Conservation (phyloP, 331 rosid genomes). For the Malus hybrid region DNA sequence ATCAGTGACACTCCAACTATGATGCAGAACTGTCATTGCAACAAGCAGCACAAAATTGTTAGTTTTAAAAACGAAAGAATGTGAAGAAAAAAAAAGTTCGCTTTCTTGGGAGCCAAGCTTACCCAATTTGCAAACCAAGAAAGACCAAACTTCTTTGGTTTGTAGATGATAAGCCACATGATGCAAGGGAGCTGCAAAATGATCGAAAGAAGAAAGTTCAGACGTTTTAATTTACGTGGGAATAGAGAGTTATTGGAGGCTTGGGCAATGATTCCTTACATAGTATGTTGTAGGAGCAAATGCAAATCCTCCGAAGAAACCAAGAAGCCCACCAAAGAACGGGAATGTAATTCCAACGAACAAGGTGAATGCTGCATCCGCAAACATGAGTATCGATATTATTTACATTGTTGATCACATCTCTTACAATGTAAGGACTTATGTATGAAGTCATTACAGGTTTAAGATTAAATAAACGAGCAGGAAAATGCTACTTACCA, state of each 20-base stretch:
- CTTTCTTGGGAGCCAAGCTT: neutral
- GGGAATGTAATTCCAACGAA: constrained; percentile 38
- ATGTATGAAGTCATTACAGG: neutral
- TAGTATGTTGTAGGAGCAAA: constrained; percentile 51
- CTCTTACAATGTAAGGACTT: neutral
- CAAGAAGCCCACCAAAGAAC: constrained; percentile 50
- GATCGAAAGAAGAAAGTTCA: neutral
- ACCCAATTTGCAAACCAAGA: constrained; percentile 51
- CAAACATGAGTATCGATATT: neutral
- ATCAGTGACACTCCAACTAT: constrained; percentile 19
- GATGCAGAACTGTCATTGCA: constrained; percentile 36
- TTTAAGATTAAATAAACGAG: neutral
- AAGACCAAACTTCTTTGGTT: constrained; percentile 36
- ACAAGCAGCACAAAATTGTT: neutral
- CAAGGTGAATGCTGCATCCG: constrained; percentile 37
- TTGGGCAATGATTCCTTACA: constrained; percentile 14
- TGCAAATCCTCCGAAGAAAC: constrained; percentile 53
- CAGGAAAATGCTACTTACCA: constrained; percentile 20
- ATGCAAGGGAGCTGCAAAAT: constrained; percentile 48
- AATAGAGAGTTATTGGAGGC: neutral
- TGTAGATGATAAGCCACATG: constrained; percentile 38
- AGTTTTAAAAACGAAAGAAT: neutral
- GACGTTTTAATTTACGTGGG: neutral
- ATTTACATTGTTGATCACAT: neutral
- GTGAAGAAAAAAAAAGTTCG: neutral